Evolutionary conservation across 164 flowering plant genomes (phyloP), one percentile per base, ranked within the genome.

Genomic region (Cinnamomum micranthum): DNA sequence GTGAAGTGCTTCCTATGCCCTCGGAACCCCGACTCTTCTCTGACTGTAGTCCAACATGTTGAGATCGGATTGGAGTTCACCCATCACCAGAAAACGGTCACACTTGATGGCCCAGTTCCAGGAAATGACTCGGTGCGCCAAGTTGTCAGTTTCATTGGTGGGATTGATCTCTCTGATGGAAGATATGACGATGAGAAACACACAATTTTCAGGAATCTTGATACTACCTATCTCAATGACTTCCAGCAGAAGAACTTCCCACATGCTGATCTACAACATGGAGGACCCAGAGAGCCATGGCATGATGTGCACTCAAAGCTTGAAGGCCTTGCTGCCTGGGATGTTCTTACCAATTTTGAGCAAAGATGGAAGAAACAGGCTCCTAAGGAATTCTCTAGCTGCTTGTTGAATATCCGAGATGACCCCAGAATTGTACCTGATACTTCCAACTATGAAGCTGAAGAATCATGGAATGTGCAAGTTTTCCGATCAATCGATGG

Each of bases 201-300:
- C 75, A 82, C 89, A n/a, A 71, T 91, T 28, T 91, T 91, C 74
- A 71, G 79, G 70, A 91, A 91, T 0, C 78, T 91, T 73, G 75
- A 78, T 70, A 73, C 87, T 11, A 74, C 68, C 27, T 91, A 89
- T 70, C 74, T 69, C 3, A 71, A 87, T 2, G 95, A 91, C 77
- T 91, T 89, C 76, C 90, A 91, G 66, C 95, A 91, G 82, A 90
- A 90, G 0, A 89, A 87, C 70, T 91, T 91, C 58, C 23, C 82
- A 13, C 87, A 86, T 24, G 72, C 92, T 33, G 82, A 87, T 2
- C 85, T 89, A 47, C 59, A 3, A 11, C 88, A 87, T 74, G 95
- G 95, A 4, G 95, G 95, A 24, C 95, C 93, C 17, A 82, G 95
- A 50, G 95, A 91, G 81, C 95, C 95, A 1, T 89, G 95, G 95